Base-by-base conservation (phyloP, 1,284 basidiomycete genomes). In the Flammula alnicola region DNA sequence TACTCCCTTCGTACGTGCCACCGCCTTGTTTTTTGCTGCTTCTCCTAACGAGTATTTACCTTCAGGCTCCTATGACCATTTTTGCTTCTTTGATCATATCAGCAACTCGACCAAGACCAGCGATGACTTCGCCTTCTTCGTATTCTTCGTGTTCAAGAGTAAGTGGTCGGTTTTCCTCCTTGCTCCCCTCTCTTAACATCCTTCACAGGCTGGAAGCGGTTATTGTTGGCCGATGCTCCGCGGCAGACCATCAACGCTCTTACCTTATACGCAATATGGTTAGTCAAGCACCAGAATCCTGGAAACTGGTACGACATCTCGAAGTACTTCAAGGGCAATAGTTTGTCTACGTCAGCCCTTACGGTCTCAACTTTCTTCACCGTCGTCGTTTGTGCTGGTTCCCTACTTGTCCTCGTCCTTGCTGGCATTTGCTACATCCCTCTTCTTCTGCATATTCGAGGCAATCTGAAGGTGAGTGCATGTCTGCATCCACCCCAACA, bases 61-160 rank as follows among this genome's bases (percentile, higher is more conserved):
- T 9, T 25, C 64, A 91, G 92, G 91, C 49, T 93, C 91, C 38
- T 99, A 98, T 69, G 88, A 97, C 68, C 92, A 97, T 69, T 98
- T 97, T 67, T 98, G 96, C 72, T 95, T 99, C 77, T 99, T 98
- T 70, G 88, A 90, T 60, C 94, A 97, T 62, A 98, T 99, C 72
- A 88, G 89, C 64, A 88, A 92, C 64, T 98, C 95, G 26, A 96
- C 93, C 25, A 98, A 97, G 80, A 88, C 86, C 61, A 95, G 90
- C 69, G 96, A 99, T 69, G 93, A 97, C 64, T 93, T 98, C 70
- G 94, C 95, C 40, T 98, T 99, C 80, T 99, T 98, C 71, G 85
- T 98, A 68, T 99, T 98, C 83, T 99, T 99, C 75, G 91, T 91
- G 1, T 99, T 99, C 83, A 99, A 99, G 77, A 94, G 94, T 91